phyloP scores from a whole-genome alignment of 805 yeast genomes.

The Candida khao-thaluensis region DNA sequence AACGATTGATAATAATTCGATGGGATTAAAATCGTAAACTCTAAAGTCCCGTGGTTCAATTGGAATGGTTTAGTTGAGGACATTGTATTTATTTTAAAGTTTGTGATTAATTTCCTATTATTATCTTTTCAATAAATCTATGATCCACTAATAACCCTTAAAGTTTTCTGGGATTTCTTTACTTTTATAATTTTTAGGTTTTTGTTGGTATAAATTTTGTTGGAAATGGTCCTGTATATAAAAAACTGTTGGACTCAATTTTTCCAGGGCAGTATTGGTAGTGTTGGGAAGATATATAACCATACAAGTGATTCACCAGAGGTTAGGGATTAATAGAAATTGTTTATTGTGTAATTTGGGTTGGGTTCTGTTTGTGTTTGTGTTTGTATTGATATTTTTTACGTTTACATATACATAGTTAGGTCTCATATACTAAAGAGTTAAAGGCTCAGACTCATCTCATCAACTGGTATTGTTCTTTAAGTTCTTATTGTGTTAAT shows the following conservation, averaged over 20 bases:
- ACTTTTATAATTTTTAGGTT: constrained; percentile 7
- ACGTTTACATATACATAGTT: too few species aligned
- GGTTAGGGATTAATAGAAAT: background rate
- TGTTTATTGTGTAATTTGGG: too few species aligned
- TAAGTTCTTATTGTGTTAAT: too few species aligned
- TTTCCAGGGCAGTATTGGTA: background rate
- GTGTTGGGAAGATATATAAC: background rate
- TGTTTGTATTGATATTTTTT: too few species aligned
- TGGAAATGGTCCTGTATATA: constrained; percentile 6
- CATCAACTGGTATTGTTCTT: too few species aligned
- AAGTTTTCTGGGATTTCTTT: background rate
- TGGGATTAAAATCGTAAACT: constrained; percentile 86
- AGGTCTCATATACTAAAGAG: too few species aligned
- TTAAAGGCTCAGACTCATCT: too few species aligned
- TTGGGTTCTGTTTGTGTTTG: too few species aligned
- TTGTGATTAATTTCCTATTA: background rate
- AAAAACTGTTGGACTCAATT: constrained; percentile 5
- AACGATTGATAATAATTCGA: constrained; percentile 74
- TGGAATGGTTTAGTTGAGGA: constrained; percentile 56
- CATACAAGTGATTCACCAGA: background rate
- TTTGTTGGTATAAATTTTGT: constrained; percentile 8
- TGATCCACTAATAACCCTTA: too few species aligned
- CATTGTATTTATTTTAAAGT: background rate
- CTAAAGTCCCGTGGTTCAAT: constrained; percentile 81
- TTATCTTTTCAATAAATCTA: background rate